Evolutionary conservation across 805 yeast species (phyloP).

Genomic region (Ogataea methanolica): DNA sequence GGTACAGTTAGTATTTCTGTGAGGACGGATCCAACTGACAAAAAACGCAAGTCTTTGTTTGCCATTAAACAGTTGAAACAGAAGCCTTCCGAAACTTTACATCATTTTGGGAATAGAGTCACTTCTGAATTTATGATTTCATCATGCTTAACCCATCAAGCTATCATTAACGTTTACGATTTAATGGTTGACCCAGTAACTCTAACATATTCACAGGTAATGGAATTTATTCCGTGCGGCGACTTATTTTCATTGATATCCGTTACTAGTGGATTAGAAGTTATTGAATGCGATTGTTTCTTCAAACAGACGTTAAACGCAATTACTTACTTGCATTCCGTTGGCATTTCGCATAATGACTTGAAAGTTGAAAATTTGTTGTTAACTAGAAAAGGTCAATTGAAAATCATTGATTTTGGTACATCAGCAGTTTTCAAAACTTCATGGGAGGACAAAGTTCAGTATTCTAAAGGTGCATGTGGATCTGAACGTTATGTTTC

Average conservation of each 20-base stretch:
- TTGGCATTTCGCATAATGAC: conserved; percentile 93
- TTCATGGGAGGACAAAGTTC: conserved; percentile 78
- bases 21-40: conserved; percentile 34
- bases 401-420: conserved; percentile 82
- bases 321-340: conserved; percentile 77
- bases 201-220: conserved; percentile 77
- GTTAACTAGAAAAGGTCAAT: conserved; percentile 58
- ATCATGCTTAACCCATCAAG: conserved; percentile 67
- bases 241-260: conserved; percentile 62
- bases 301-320: conserved; percentile 84
- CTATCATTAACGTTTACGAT: conserved; percentile 74
- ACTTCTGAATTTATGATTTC: conserved; percentile 91
- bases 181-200: conserved; percentile 68
- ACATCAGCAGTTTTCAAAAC: conserved; percentile 87
- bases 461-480: conserved; percentile 65
- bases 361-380: conserved; percentile 84
- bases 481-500: conserved; percentile 92
- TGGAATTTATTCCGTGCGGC: conserved; percentile 94
- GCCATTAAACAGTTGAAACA: conserved; percentile 77
- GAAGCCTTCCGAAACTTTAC: conserved; percentile 52
- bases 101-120: conserved; percentile 61
- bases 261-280: conserved; percentile 48
- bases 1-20: conserved; percentile 42
- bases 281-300: conserved; percentile 79
- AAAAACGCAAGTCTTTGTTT: conserved; percentile 43